Base-by-base conservation (phyloP, 1,284 basidiomycete genomes). In the Boletus albobrunnescens region DNA sequence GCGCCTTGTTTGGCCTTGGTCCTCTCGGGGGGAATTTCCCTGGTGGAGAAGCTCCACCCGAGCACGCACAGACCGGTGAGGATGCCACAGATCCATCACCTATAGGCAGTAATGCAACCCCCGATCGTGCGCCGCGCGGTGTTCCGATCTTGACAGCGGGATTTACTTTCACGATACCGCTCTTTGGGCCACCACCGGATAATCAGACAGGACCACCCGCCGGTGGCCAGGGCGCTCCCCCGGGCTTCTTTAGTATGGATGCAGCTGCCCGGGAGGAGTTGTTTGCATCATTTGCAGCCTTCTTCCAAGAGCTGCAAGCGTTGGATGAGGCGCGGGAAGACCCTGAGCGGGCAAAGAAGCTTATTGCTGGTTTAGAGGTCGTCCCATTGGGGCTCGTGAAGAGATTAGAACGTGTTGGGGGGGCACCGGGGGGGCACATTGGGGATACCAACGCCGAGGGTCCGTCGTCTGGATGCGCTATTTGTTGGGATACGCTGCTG, bases 401-500 rank as follows among this genome's bases (percentile, higher is more conserved):
- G 59, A 68, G 86, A 31, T 66, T 89, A 50, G 79, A 85, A 57
- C 72, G 76, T 39, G 75, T 83, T 0, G 77, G 76, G 5, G 75
- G 71, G 7, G 69, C 71, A 17, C 60, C 61, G 1, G 70, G 68
- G 14, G 68, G 64, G 0, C 67, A 67, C 13, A 58, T 54, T 30
- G 74, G 67, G 12, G 70, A 69, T 6, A 65, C 60, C 2, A 70
- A 59, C 12, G 67, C 72, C 2, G 71, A 70, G 38, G 49, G 50
- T 28, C 19, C 61, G 17, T 27, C 51, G 20, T 70, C 73, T 26
- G 76, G 76, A 6, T 89, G 86, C 58, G 84, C 86, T 1, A 78
- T 89, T 35, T 89, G 86, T 59, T 87, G 82, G 82, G 86, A 89
- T 55, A 70, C 68, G 32, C 58, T 87, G 12, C 60, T 87, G 44